A percentile compares a stretch with the other conserved stretches of the same genome.
Evolutionary conservation across 1,284 basidiomycete species (phyloP).

Genomic region (Omphalotus olearius): DNA sequence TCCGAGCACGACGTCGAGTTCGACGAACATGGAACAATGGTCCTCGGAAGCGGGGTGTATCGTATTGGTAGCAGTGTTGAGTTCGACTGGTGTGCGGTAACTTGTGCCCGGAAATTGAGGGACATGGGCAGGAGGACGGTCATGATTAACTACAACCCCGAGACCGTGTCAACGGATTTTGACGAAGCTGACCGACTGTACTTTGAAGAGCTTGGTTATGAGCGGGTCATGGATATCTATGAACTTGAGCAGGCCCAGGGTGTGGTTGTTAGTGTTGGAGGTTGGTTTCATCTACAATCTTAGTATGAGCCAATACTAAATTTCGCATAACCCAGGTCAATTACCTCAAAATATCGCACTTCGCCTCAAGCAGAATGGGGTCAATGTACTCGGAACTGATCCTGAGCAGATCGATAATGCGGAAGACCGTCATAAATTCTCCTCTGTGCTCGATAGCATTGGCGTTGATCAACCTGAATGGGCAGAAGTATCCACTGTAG

Average conservation of each 20-base stretch:
- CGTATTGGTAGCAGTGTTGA: conserved; percentile 98
- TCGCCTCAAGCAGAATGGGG: conserved; percentile 84
- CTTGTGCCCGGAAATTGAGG: conserved; percentile 89
- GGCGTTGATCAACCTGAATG: conserved; percentile 98
- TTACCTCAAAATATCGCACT: conserved; percentile 98
- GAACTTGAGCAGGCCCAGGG: conserved; percentile 92
- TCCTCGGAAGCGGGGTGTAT: conserved; percentile 98
- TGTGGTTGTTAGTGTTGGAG: conserved; percentile 95
- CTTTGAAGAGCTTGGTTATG: conserved; percentile 97
- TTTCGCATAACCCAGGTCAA: conserved; percentile 55
- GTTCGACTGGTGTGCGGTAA: conserved; percentile 99
- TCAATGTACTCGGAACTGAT: conserved; percentile 95
- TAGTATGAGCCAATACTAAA: background rate
- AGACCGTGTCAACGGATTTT: conserved; percentile 99
- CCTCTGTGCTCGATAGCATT: conserved; percentile 89
- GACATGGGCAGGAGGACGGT: conserved; percentile 93
- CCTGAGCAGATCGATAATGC: conserved; percentile 95
- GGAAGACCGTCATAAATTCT: conserved; percentile 99
- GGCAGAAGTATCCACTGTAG: conserved; percentile 87
- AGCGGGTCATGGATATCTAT: conserved; percentile 99
- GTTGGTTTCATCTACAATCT: conserved; percentile 37
- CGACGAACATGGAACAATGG: conserved; percentile 97
- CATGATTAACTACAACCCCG: conserved; percentile 99
- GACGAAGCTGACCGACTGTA: conserved; percentile 98
- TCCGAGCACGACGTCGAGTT: conserved; percentile 95